Percentiles rank a stretch among this genome's conserved stretches.
Conservation (phyloP, 306 rosid genomes). For the Vicia villosa region DNA sequence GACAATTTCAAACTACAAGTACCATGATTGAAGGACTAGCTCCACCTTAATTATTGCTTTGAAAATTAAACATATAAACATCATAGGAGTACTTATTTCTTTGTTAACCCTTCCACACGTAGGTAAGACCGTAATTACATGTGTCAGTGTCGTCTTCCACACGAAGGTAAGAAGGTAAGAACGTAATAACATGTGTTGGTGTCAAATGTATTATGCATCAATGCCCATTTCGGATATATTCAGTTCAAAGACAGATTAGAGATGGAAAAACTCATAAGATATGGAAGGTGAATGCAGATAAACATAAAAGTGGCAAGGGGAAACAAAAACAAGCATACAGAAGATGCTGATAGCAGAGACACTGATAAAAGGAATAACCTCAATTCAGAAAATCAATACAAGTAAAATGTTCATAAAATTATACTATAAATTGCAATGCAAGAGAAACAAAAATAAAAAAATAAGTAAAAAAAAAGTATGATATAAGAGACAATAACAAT, state of each 20-base stretch:
- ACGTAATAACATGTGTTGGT: neutral
- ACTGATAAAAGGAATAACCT: conserved; percentile 37
- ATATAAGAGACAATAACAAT: conserved; percentile 61
- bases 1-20: conserved; percentile 39
- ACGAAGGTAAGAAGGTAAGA: too few species aligned
- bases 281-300: conserved; percentile 1
- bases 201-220: too few species aligned
- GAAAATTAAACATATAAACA: neutral
- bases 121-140: neutral
- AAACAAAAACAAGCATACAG: conserved; percentile 3
- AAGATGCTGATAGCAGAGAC: conserved; percentile 33
- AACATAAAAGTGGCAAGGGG: conserved; percentile 21
- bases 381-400: conserved; percentile 68
- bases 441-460: conserved; percentile 52
- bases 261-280: neutral
- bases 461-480: conserved; percentile 52
- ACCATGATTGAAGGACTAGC: conserved; percentile 32
- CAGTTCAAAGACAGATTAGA: neutral
- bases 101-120: conserved; percentile 2
- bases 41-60: neutral
- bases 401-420: conserved; percentile 77
- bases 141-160: neutral
- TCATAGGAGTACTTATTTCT: conserved; percentile 4
- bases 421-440: conserved; percentile 71
- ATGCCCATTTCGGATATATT: too few species aligned